Conservation (phyloP, 2,329 filamentous ascomycete genomes). For the Aspergillus vadensis region DNA sequence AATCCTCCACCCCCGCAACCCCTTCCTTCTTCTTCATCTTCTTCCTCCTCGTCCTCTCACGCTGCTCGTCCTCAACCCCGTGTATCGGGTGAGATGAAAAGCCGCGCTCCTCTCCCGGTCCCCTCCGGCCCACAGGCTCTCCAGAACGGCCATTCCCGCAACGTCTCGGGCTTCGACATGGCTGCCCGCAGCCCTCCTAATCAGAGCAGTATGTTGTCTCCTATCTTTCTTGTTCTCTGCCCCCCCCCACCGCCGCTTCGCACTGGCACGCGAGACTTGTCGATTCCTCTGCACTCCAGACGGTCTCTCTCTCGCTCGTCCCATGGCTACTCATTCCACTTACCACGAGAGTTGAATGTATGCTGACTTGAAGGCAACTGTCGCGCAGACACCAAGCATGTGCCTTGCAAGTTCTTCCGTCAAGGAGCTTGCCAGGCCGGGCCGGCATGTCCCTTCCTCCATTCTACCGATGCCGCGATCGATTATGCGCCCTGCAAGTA, state of each 20-base stretch:
- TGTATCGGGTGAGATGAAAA: constrained; percentile 43
- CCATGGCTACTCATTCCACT: too few relatives aligned
- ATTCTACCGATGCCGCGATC: constrained; percentile 80
- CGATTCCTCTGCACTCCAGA: neutral
- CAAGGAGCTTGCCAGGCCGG: constrained; percentile 96
- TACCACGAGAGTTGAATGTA: neutral
- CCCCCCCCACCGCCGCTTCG: too few relatives aligned
- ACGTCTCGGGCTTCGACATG: constrained; percentile 47
- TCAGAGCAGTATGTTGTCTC: constrained; percentile 42
- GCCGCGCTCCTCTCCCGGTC: constrained; percentile 43
- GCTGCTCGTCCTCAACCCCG: constrained; percentile 30
- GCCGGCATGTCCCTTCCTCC: constrained; percentile 92
- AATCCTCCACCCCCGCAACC: constrained; percentile 22
- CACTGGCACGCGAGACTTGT: neutral
- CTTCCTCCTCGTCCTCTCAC: constrained; percentile 23
- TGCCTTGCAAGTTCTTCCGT: constrained; percentile 99
- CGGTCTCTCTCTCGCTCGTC: neutral
- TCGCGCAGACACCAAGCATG: constrained; percentile 81
- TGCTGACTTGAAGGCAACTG: neutral
- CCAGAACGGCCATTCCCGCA: constrained; percentile 47
- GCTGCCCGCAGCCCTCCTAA: constrained; percentile 50
- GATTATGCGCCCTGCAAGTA: constrained; percentile 95
- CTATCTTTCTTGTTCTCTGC: neutral
- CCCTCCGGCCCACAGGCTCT: constrained; percentile 34
- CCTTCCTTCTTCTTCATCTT: constrained; percentile 20